Conservation (phyloP, 495 filamentous ascomycete genomes). For the Geoglossum glabrum region DNA sequence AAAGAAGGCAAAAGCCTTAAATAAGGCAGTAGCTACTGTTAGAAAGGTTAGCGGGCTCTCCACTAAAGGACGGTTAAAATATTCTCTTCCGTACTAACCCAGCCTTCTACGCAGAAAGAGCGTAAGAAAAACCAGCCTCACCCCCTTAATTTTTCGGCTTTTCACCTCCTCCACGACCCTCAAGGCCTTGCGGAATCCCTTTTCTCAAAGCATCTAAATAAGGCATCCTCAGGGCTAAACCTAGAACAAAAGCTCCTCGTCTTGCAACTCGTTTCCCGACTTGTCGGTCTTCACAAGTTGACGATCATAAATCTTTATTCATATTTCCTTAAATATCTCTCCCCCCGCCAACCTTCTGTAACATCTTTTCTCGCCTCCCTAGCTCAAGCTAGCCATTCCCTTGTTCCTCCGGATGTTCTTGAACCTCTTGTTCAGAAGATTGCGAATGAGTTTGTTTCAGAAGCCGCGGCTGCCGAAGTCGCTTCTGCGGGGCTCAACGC, state of each 20-base stretch:
- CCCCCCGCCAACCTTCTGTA: constrained; percentile 76
- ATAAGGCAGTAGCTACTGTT: constrained; percentile 56
- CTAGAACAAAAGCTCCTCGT: constrained; percentile 83
- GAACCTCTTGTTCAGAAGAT: constrained; percentile 90
- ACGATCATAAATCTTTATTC: constrained; percentile 70
- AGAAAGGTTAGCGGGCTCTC: constrained; percentile 24
- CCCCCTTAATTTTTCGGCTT: constrained; percentile 88
- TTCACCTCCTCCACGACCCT: constrained; percentile 87
- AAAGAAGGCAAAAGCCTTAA: constrained; percentile 59
- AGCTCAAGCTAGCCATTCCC: constrained; percentile 74
- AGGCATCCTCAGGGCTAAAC: constrained; percentile 60
- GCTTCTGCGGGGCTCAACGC: constrained; percentile 84
- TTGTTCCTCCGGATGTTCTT: constrained; percentile 83
- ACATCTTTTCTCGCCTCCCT: constrained; percentile 87
- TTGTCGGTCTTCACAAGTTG: constrained; percentile 86
- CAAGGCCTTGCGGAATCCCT: constrained; percentile 85
- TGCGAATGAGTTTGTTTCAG: constrained; percentile 93
- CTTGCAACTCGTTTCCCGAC: constrained; percentile 69
- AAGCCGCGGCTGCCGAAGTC: constrained; percentile 78
- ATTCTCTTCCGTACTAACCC: background rate
- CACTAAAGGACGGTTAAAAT: background rate
- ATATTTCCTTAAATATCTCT: constrained; percentile 67
- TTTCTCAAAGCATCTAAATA: constrained; percentile 81
- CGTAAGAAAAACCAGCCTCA: constrained; percentile 73
- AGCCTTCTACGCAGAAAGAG: constrained; percentile 31